These are phyloP conservation scores for Cyclotella baltica DNA, from an alignment of 108 stramenopile genomes.

Conservation along the genomic window DNA sequence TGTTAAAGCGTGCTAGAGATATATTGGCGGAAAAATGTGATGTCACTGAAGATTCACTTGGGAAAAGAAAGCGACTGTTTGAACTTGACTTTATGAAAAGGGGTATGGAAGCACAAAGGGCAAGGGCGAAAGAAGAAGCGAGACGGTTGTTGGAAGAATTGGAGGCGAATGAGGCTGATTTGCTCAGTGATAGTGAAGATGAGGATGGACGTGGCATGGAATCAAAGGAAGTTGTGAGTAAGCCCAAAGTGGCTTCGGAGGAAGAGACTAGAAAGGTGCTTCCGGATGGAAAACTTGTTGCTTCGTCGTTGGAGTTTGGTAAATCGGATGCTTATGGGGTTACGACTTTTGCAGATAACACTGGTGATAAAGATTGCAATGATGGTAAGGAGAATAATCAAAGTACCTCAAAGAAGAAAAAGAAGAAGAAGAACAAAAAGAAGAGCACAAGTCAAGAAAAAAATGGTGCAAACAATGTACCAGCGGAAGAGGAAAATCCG, in stretches of 20 bases:
- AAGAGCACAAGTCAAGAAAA: constrained; percentile 6
- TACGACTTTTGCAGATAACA: constrained; percentile 18
- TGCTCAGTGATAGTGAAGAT: constrained; percentile 47
- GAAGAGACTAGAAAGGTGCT: constrained; percentile 73
- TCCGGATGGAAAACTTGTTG: constrained; percentile 82
- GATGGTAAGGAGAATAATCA: constrained; percentile 12
- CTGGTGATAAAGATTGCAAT: constrained; percentile 32
- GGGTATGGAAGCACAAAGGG: constrained; percentile 87
- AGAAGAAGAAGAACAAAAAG: constrained; percentile 47
- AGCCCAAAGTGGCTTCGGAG: constrained; percentile 64
- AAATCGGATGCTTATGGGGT: constrained; percentile 69
- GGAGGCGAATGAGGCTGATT: constrained; percentile 81
- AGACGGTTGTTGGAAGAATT: constrained; percentile 87
- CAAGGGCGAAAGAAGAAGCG: constrained; percentile 88
- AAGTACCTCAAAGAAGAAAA: constrained; percentile 26
- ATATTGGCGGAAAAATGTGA: constrained; percentile 69
- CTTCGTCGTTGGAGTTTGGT: constrained; percentile 77
- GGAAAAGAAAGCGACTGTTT: constrained; percentile 83
- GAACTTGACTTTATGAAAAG: constrained; percentile 95
- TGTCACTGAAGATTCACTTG: constrained; percentile 45
- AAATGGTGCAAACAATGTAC: background rate
- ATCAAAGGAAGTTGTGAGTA: constrained; percentile 31
- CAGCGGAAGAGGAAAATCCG: constrained; percentile 44
- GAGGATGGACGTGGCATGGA: constrained; percentile 39
- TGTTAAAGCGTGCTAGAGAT: constrained; percentile 67